Base-by-base conservation (phyloP, 768 basidiomycete genomes). In the Leccinum barrowsii region DNA sequence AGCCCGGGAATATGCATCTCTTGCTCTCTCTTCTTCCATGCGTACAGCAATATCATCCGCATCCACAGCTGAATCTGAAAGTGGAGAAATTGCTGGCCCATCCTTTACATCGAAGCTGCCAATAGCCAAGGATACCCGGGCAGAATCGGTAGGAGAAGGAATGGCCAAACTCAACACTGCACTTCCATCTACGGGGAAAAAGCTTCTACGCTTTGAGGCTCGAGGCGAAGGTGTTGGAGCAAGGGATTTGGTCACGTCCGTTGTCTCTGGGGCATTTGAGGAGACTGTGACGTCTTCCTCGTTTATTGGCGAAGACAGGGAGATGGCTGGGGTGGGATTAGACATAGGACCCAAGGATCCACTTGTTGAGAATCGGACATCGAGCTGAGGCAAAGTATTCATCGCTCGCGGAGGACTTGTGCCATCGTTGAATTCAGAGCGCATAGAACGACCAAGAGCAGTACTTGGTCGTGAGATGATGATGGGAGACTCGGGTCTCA, bases 141-240 rank as follows among this genome's bases (percentile, higher is more conserved):
- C 71, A 68, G 87, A 89, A 2, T 81, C 73, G 15, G 87, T 82
- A 17, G 85, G 77, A 17, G 85, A 84, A 15, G 86, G 85, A 28
- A 85, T 83, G 26, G 80, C 77, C 57, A 90, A 84, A 63, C 78
- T 84, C 46, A 86, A 72, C 6, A 78, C 73, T 37, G 84, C 78
- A 28, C 86, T 85, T 15, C 81, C 80, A 59, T 91, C 92, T 55
- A 98, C 79, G 19, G 93, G 90, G 46, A 98, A 75, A 79, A 96
- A 98, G 69, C 92, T 95, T 67, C 92, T 80, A 40, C 95, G 84
- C 73, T 88, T 94, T 12, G 80, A 77, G 28, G 85, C 67, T 55
- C 85, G 79, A 21, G 80, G 72, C 12, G 77, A 80, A 28, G 69
- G 50, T 46, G 78, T 63, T 35, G 81, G 78, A 44, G 73, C 67